Conservation (phyloP, 148 eudicot genomes). For the Rhododendron ovatum region DNA sequence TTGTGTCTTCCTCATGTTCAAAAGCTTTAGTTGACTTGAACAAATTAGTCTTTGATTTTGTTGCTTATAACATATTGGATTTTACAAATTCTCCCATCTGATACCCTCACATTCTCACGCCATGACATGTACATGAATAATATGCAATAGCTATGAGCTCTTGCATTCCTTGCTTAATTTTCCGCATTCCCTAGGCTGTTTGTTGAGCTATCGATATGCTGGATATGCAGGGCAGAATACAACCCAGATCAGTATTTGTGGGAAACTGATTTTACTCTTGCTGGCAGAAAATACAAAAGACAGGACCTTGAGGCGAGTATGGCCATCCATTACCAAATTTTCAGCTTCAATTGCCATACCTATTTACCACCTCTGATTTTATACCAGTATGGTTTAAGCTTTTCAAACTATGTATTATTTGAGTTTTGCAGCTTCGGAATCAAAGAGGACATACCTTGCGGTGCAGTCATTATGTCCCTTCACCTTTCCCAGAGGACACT, state of each 20-base stretch:
- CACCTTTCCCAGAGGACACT: slow-evolving; percentile 50
- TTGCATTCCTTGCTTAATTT: background rate
- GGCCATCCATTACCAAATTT: slow-evolving; percentile 26
- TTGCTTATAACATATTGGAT: background rate
- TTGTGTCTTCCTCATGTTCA: background rate
- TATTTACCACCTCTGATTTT: slow-evolving; percentile 1
- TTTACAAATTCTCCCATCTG: background rate
- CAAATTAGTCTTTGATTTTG: background rate
- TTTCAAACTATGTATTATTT: background rate
- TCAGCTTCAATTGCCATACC: background rate
- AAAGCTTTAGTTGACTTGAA: background rate
- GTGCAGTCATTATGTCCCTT: slow-evolving; percentile 87
- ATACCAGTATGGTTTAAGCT: background rate
- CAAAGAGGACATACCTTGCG: slow-evolving; percentile 67
- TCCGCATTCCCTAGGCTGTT: background rate
- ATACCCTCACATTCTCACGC: background rate
- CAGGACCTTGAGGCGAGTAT: slow-evolving; percentile 94
- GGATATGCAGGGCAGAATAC: slow-evolving; percentile 66
- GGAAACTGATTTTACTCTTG: slow-evolving; percentile 75
- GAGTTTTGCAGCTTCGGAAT: slow-evolving; percentile 67
- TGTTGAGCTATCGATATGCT: slow-evolving; percentile 5
- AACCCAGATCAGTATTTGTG: slow-evolving; percentile 88
- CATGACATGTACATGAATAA: background rate
- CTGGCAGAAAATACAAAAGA: slow-evolving; percentile 64
- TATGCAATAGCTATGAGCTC: background rate